phyloP scores from a whole-genome alignment of 2,329 filamentous ascomycete species.

The Zalaria obscura region DNA sequence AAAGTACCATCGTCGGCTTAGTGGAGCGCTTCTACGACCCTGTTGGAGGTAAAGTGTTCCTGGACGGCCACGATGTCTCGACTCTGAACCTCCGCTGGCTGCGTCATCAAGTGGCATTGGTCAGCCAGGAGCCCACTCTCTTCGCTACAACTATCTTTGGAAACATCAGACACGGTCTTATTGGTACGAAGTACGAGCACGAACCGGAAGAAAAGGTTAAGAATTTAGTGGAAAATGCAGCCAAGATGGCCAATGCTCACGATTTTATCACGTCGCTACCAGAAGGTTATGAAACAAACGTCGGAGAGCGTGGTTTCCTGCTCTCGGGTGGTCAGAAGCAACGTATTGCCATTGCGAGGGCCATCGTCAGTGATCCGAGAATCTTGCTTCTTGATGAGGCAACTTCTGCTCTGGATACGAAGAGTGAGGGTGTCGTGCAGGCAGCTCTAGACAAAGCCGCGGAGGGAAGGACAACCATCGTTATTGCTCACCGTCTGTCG shows the following conservation, averaged over 20 bases:
- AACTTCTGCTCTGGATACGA: conserved; percentile 84
- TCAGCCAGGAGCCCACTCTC: conserved; percentile 83
- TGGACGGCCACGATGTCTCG: conserved; percentile 73
- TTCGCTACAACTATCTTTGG: conserved; percentile 81
- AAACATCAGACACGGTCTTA: conserved; percentile 82
- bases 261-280: conserved; percentile 75
- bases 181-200: conserved; percentile 65
- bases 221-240: conserved; percentile 63
- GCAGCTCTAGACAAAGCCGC: conserved; percentile 78
- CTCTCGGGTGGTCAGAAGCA: conserved; percentile 94
- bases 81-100: conserved; percentile 80
- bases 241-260: conserved; percentile 84
- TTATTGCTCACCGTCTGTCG: conserved; percentile 87
- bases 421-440: conserved; percentile 88
- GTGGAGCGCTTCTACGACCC: conserved; percentile 92
- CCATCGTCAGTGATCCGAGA: conserved; percentile 81
- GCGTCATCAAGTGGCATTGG: conserved; percentile 79
- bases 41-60: conserved; percentile 59
- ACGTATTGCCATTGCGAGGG: conserved; percentile 85
- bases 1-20: conserved; percentile 85
- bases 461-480: conserved; percentile 80
- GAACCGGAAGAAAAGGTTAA: conserved; percentile 52
- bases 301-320: conserved; percentile 88
- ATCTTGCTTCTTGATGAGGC: conserved; percentile 89
- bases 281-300: conserved; percentile 82